phyloP scores from a whole-genome alignment of 2,329 filamentous ascomycete species.

The Pseudocercospora musae region DNA sequence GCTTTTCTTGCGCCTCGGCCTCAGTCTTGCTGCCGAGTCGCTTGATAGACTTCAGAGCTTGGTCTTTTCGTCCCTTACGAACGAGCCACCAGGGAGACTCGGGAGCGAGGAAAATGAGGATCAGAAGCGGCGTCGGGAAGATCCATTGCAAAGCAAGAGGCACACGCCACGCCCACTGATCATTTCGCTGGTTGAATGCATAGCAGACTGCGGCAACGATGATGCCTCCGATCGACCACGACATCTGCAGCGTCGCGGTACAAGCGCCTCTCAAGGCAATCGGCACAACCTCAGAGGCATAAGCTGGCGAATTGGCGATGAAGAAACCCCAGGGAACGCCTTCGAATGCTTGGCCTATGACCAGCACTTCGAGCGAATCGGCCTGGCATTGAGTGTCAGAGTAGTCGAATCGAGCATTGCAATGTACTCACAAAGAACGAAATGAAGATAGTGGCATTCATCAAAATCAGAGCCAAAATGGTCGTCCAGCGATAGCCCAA shows the following conservation, averaged over 20 bases:
- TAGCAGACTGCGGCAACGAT: slow-evolving; percentile 52
- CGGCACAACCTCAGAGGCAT: slow-evolving; percentile 57
- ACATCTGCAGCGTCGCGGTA: slow-evolving; percentile 61
- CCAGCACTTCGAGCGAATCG: slow-evolving; percentile 42
- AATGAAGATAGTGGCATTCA: slow-evolving; percentile 58
- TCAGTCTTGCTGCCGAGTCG: slow-evolving; percentile 28
- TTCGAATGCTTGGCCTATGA: slow-evolving; percentile 55
- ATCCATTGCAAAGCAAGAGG: slow-evolving; percentile 50
- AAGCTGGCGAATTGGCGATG: slow-evolving; percentile 60
- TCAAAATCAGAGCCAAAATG: slow-evolving; percentile 49
- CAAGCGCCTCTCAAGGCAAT: slow-evolving; percentile 52
- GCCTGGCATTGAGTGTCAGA: slow-evolving; percentile 28
- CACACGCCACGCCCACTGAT: slow-evolving; percentile 45
- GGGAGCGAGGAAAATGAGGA: slow-evolving; percentile 29
- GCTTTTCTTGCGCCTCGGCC: slow-evolving; percentile 27
- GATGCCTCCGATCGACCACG: slow-evolving; percentile 58
- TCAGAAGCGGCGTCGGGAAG: slow-evolving; percentile 41
- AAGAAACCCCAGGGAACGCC: slow-evolving; percentile 63
- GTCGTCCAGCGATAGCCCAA: slow-evolving; percentile 59
- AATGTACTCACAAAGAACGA: slow-evolving; percentile 47
- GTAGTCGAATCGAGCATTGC: background rate
- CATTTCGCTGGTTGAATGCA: slow-evolving; percentile 44
- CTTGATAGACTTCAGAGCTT: slow-evolving; percentile 34
- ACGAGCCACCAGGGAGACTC: slow-evolving; percentile 42
- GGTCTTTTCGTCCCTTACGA: slow-evolving; percentile 35